These are phyloP conservation scores for Fennellomyces sp. DNA, from an alignment of 371 early-diverging fungal genomes.

Conservation along the genomic window DNA sequence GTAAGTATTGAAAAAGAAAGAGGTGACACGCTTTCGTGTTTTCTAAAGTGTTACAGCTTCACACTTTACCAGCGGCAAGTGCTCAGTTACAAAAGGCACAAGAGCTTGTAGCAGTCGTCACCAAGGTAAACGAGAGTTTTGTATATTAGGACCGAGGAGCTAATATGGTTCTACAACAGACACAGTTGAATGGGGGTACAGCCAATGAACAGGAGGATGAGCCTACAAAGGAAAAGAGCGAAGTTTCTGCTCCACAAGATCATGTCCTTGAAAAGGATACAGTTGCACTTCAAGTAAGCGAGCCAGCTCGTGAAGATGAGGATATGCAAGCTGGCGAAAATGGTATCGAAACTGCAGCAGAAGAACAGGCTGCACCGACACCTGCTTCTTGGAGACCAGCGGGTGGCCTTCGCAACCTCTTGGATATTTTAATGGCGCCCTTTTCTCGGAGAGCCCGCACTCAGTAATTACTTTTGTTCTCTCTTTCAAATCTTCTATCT, in stretches of 20 bases:
- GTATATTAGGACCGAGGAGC: not conserved
- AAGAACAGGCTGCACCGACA: not conserved
- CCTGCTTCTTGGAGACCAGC: not conserved
- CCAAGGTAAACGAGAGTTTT: not conserved
- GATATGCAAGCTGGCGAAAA: not conserved
- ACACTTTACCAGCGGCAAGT: not conserved
- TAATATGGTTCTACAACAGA: not conserved
- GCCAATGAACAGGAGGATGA: not conserved
- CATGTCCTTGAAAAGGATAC: not conserved
- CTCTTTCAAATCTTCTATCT: not conserved
- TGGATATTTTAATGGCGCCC: not conserved
- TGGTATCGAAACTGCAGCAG: not conserved
- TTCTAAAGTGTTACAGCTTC: not conserved
- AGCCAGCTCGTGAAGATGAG: not conserved
- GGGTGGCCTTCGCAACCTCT: not conserved
- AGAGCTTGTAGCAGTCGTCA: not conserved
- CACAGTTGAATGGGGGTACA: not conserved
- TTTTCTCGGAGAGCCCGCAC: not conserved
- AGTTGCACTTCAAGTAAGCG: not conserved
- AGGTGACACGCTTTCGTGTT: not conserved
- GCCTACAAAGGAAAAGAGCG: not conserved
- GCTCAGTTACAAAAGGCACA: not conserved
- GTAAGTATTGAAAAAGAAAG: not conserved
- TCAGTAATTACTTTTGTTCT: not conserved
- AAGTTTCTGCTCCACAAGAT: not conserved